Conservation (phyloP, 2,329 filamentous ascomycete species). For the Trichoderma sp. region DNA sequence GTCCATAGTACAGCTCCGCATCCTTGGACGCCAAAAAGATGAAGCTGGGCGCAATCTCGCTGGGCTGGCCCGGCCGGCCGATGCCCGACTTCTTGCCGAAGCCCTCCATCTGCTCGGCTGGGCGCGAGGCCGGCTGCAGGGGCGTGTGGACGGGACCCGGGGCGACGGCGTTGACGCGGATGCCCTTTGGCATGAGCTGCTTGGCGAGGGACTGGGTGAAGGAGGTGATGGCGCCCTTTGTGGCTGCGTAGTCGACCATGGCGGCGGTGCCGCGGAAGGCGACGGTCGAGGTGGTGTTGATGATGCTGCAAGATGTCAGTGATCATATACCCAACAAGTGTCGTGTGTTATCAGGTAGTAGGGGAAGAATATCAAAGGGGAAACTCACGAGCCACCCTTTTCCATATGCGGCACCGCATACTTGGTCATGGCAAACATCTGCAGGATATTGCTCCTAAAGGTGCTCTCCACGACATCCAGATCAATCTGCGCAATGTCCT, state of each 20-base stretch:
- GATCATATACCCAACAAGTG: too few relatives aligned
- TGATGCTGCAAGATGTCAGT: constrained; percentile 43
- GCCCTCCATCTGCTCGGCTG: constrained; percentile 49
- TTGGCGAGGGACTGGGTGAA: constrained; percentile 55
- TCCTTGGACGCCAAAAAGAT: constrained; percentile 48
- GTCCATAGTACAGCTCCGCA: constrained; percentile 44
- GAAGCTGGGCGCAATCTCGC: constrained; percentile 47
- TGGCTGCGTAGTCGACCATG: constrained; percentile 56
- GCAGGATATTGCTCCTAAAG: constrained; percentile 82
- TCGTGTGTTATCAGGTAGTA: too few relatives aligned
- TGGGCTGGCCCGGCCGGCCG: constrained; percentile 47
- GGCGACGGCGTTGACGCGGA: constrained; percentile 50
- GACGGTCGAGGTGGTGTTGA: constrained; percentile 55
- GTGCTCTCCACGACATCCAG: constrained; percentile 68
- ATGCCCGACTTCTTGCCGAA: constrained; percentile 46
- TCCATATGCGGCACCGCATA: constrained; percentile 75
- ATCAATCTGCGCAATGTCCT: constrained; percentile 36
- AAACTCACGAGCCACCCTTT: constrained; percentile 21
- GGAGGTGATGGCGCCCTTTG: constrained; percentile 59
- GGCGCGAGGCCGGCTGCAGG: constrained; percentile 47
- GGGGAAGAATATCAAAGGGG: too few relatives aligned
- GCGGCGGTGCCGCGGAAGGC: constrained; percentile 52
- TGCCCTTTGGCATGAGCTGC: constrained; percentile 54
- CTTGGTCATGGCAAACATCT: constrained; percentile 79
- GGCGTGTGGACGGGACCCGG: constrained; percentile 19